phyloP scores from a whole-genome alignment of 441 rosid species.

The Syzygium syzygioides region DNA sequence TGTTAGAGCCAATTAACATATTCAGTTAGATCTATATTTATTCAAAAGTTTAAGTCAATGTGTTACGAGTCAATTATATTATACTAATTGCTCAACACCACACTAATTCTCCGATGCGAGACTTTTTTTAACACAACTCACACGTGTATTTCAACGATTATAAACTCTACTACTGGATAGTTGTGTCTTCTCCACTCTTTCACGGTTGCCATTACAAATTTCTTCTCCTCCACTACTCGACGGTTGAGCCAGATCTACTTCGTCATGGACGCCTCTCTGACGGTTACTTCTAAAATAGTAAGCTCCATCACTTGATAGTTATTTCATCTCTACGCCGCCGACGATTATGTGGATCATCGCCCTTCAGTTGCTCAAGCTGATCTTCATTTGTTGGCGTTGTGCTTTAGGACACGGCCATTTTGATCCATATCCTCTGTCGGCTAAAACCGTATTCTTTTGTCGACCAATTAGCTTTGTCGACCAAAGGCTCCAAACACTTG shows the following conservation, averaged over 20 bases:
- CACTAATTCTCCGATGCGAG: no score
- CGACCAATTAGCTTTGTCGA: no score
- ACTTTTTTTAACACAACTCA: no score
- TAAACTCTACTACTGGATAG: background rate
- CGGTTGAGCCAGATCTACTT: no score
- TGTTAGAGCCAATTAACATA: no score
- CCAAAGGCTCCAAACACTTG: background rate
- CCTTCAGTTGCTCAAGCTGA: background rate
- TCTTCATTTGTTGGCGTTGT: background rate
- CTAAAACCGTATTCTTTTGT: background rate
- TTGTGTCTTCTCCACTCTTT: background rate
- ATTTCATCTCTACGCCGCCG: background rate
- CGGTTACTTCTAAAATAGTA: background rate
- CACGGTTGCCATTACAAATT: background rate
- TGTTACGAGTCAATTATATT: no score
- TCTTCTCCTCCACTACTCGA: no score
- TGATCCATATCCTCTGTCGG: background rate
- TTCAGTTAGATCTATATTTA: accelerated
- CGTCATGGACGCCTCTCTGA: background rate
- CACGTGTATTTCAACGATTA: no score
- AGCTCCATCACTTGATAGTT: background rate
- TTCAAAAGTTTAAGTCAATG: no score
- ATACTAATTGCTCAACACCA: no score
- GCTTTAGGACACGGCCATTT: background rate
- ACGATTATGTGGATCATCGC: background rate